A percentile compares a stretch with the other conserved stretches of the same genome.
These are phyloP conservation scores for Spinacia oleracea DNA, from an alignment of 179 eudicot genomes.

Conservation along the genomic window DNA sequence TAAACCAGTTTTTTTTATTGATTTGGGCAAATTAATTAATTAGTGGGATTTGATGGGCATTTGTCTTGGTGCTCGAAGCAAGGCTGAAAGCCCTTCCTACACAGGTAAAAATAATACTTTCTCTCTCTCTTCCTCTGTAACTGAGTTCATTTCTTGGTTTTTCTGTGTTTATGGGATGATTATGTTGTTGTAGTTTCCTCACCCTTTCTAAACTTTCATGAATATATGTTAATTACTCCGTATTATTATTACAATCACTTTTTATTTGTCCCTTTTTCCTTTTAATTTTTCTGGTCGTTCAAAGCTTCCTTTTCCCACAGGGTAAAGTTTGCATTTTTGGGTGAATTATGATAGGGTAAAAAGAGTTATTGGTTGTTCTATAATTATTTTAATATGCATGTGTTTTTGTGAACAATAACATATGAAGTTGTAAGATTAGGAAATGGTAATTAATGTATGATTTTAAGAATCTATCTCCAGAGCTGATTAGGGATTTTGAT, in stretches of 20 bases:
- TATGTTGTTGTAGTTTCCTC: constrained; percentile 1
- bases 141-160: neutral
- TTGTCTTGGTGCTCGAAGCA: constrained; percentile 79
- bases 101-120: constrained; percentile 45
- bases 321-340: constrained; percentile 8
- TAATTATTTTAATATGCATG: neutral
- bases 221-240: neutral
- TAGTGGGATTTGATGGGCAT: constrained; percentile 58
- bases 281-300: neutral
- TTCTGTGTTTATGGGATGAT: neutral
- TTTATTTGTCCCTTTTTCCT: neutral
- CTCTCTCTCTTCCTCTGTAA: too few relatives aligned
- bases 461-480: neutral
- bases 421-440: neutral
- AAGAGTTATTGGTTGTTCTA: neutral
- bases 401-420: neutral
- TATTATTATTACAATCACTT: neutral
- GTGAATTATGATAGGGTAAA: constrained; percentile 16
- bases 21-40: constrained; percentile 9
- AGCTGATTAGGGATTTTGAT: constrained; percentile 13
- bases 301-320: neutral
- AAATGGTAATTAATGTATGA: neutral
- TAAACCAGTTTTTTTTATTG: constrained; percentile 13
- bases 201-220: neutral
- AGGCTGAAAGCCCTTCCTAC: constrained; percentile 69